Evolutionary conservation across 805 yeast genomes (phyloP), one percentile per base, ranked within the genome.

Genomic region (Grigorovia yakushimaensis): DNA sequence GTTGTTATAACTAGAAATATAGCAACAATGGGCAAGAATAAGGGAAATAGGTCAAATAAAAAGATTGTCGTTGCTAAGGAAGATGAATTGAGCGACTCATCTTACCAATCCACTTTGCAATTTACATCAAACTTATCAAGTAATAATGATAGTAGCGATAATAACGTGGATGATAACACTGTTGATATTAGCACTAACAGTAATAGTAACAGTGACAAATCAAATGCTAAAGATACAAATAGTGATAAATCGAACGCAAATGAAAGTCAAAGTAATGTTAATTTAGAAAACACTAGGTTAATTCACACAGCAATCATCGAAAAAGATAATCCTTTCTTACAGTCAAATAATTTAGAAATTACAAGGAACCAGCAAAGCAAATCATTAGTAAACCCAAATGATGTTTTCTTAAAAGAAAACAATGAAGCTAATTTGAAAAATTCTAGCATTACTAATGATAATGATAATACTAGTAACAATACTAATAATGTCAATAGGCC

Each of bases 301-400:
- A 50, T 60, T 10, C 64, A 55, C 45, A 59, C 64, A 3, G 56
- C 53, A 22, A 55, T 60, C 13, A 51, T 54, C 5, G 57, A 59
- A 41, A 55, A 57, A 33, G 66, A 60, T 45, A 61, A 61, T 47
- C 65, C 66, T 21, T 61, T 61, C 45, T 42, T 60, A 21, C 57
- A 52, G 7, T 39, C 42, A n/a, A 45, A 39, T 17, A 21, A 17
- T 15, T 20, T 20, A 27, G 40, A 40, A n/a, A 9, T 20, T 3
- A 24, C 30, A 5, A 42, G 27, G 22, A 20, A 23, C 13, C 18
- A 41, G 17, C 13, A 33, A 33, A 33, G 17, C 17, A 33, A 33
- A 33, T 33, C 37, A 11, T 33, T 33, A 33, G 17, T 33, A 9
- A 33, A 33, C 17, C 37, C 37, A 4, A 33, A 33, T 33, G 37